These are phyloP conservation scores for Boletus coccyginus DNA, from an alignment of 768 basidiomycete genomes.

Conservation along the genomic window DNA sequence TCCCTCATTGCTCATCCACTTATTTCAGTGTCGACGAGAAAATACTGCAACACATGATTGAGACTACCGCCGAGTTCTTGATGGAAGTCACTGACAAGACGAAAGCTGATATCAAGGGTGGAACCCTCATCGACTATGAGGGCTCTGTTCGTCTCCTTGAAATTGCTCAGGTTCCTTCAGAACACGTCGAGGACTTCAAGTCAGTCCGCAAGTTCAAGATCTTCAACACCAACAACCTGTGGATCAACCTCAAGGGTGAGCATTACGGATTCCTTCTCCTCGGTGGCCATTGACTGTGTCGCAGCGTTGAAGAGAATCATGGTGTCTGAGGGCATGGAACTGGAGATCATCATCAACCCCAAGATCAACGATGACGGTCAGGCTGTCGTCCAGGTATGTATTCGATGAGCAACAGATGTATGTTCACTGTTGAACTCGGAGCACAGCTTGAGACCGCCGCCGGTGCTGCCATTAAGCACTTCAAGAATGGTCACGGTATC, in stretches of 20 bases:
- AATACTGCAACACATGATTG: constrained; percentile 66
- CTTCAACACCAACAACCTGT: constrained; percentile 73
- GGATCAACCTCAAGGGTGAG: constrained; percentile 49
- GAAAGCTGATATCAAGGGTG: constrained; percentile 76
- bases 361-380: constrained; percentile 68
- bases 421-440: not conserved
- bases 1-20: constrained; percentile 1
- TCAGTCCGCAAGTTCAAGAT: constrained; percentile 77
- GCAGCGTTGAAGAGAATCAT: constrained; percentile 72
- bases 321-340: constrained; percentile 62
- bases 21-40: constrained; percentile 57
- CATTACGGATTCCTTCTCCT: not conserved
- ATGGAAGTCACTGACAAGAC: constrained; percentile 85
- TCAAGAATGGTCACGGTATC: constrained; percentile 62
- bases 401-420: not conserved
- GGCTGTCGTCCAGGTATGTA: constrained; percentile 60
- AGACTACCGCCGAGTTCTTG: constrained; percentile 61
- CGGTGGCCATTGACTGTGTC: constrained; percentile 1
- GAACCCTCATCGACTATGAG: constrained; percentile 68
- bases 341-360: constrained; percentile 80
- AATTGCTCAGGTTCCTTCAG: constrained; percentile 71
- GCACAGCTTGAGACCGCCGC: constrained; percentile 68
- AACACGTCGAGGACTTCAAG: constrained; percentile 75
- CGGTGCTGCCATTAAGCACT: constrained; percentile 74
- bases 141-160: constrained; percentile 68